These are phyloP conservation scores for Talaromyces sp. DNA, from an alignment of 2,329 filamentous ascomycete genomes.

Conservation along the genomic window DNA sequence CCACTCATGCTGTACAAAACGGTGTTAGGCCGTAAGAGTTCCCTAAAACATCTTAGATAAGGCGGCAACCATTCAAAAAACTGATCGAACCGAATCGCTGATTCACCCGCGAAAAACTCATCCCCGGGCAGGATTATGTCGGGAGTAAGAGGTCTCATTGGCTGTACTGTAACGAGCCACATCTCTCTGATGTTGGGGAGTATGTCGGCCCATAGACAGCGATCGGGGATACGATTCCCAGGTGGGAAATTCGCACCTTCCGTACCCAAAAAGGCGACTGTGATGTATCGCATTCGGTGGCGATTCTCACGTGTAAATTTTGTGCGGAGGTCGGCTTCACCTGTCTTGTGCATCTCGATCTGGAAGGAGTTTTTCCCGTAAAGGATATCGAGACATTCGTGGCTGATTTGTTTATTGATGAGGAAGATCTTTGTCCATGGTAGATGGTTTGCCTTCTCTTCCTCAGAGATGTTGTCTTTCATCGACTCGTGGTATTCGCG, in stretches of 20 bases:
- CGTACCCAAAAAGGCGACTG: not conserved
- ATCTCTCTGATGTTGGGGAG: not conserved
- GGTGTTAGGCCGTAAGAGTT: not conserved
- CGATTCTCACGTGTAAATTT: not conserved
- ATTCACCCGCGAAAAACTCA: not conserved
- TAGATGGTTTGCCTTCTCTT: not conserved
- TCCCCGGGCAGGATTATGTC: not conserved
- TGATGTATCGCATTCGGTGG: not conserved
- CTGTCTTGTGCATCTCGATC: not conserved
- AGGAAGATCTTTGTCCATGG: not conserved
- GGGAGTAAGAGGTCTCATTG: not conserved
- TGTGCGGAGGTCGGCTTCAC: not conserved
- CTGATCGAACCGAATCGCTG: not conserved
- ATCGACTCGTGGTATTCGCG: not conserved
- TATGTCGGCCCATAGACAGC: not conserved
- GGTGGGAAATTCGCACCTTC: not conserved
- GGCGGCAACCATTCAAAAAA: not conserved
- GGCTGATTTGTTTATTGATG: slow-evolving; percentile 2
- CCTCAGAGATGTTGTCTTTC: too few relatives aligned
- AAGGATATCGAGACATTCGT: not conserved
- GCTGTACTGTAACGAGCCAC: not conserved
- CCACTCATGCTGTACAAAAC: not conserved
- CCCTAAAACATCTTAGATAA: not conserved
- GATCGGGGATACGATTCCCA: not conserved
- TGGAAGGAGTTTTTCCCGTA: not conserved